Base-by-base conservation (phyloP, 2,329 filamentous ascomycete species). In the Cladosporium sp. region DNA sequence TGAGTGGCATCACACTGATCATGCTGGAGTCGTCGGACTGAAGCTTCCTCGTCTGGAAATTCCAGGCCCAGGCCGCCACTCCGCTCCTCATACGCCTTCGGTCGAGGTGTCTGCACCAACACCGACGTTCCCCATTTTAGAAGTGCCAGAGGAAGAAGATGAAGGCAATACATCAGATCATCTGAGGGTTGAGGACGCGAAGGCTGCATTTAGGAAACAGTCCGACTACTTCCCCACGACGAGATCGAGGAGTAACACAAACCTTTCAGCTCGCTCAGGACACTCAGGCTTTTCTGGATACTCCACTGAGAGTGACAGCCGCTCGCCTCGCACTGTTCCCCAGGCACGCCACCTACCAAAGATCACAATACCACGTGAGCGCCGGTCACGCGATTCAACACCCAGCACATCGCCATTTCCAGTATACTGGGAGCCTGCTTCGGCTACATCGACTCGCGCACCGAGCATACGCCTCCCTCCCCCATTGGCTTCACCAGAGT, bases 321-420 rank as follows among this genome's bases (percentile, higher is more conserved):
- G 71, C 15, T 69, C 71, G 30, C 73, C 74, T 21, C 67, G 69
- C 18, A 62, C 67, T 2, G 72, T 76, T 24, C 73, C 74, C 18
- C 72, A 72, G n/a, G 74, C 77, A 18, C 72, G 73, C 24, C 71
- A 75, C 26, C 71, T 78, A 6, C 78, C 81, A 2, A 81, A 79
- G 66, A 73, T 84, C 51, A 67, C 75, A 8, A 80, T 84, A 59
- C 79, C 80, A 36, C 70, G 71, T 28, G 68, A 69, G 44, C 70
- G 68, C 38, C 67, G 71, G 55, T 76, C 76, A 10, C 71, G 70
- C 28, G 71, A 73, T 74, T 80, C 72, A 1, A 79, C 79, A 4
- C 80, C 83, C 4, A 68, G 68, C 52, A 78, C 83, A 4, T 85
- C 86, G 4, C 89, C 90, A 0, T 94, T 95, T 68, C 91, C 91